phyloP scores from a whole-genome alignment of 108 stramenopile species.

The Asterionellopsis glacialis region DNA sequence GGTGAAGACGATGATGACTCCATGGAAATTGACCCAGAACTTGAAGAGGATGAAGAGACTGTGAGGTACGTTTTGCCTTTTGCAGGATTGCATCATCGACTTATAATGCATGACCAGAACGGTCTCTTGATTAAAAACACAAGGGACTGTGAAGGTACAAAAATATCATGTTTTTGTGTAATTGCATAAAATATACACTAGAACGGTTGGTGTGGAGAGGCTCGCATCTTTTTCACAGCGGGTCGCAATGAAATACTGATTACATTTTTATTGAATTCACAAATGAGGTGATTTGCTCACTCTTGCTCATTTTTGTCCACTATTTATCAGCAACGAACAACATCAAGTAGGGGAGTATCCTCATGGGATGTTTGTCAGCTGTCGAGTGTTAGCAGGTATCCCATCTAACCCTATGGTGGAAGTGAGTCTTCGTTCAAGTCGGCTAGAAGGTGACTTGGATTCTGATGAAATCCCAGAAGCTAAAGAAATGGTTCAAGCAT shows the following conservation, averaged over 20 bases:
- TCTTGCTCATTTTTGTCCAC: slow-evolving; percentile 18
- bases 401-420: slow-evolving; percentile 51
- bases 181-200: slow-evolving; percentile 38
- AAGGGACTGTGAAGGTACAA: slow-evolving; percentile 46
- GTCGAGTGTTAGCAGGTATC: slow-evolving; percentile 50
- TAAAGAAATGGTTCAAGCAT: slow-evolving; percentile 77
- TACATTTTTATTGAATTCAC: slow-evolving; percentile 30
- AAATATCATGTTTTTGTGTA: slow-evolving; percentile 6
- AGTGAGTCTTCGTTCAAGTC: slow-evolving; percentile 60
- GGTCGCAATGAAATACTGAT: slow-evolving; percentile 82
- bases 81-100: background rate
- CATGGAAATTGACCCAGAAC: slow-evolving; percentile 1
- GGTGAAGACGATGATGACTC: slow-evolving; percentile 13
- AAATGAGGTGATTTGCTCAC: slow-evolving; percentile 9
- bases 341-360: slow-evolving; percentile 27
- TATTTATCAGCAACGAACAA: slow-evolving; percentile 10
- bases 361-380: slow-evolving; percentile 57
- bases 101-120: slow-evolving; percentile 50
- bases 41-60: slow-evolving; percentile 32
- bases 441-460: slow-evolving; percentile 69
- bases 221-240: slow-evolving; percentile 29
- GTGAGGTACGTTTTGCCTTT: slow-evolving; percentile 6
- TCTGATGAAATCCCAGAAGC: slow-evolving; percentile 60
- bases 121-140: slow-evolving; percentile 22
- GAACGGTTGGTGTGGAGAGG: slow-evolving; percentile 81